Evolutionary conservation across 2,329 filamentous ascomycete genomes (phyloP), one percentile per base, ranked within the genome.

Genomic region (Cadophora sp.): DNA sequence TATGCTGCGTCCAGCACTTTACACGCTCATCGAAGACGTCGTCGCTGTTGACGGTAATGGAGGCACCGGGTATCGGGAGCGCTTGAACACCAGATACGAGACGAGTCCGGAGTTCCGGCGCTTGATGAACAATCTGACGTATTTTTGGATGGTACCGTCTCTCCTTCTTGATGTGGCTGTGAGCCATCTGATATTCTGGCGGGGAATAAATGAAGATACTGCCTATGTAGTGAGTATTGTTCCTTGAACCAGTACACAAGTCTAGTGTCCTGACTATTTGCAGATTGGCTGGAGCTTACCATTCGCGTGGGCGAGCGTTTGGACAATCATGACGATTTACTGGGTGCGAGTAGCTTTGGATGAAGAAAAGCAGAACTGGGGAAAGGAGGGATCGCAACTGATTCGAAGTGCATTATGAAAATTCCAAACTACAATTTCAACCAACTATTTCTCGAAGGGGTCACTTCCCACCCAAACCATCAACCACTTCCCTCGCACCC

Each of bases 21-120:
- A 87, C 76, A 80, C 80, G 8, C 79, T 86, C 70, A 84, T 87
- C 70, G 85, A 87, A 68, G 85, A 87, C 71, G 79, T 87, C 29
- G 80, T 81, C 51, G 84, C 84, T 2, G 84, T 86, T 4, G 84
- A 87, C 68, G 85, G 85, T 5, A 80, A 78, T 16, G 85, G 84
- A 26, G 83, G 83, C 7, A 86, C 83, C 6, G 82, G 82, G 65
- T 87, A 83, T 77, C 79, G 85, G 51, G 82, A 85, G 72, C 76
- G 81, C 3, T 77, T 87, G 40, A 85, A 86, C 73, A 75, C 81
- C 46, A 79, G 85, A 43, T 86, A 86, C 74, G 81, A 84, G 75
- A 83, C 84, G 2, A 84, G 82, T 74, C 83, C 85, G 73, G 77
- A 80, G 26, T 87, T 87, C 77, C 80, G 85, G 34, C 79, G 81